Percentiles rank a stretch among this genome's conserved stretches.
Conservation (phyloP, 2,329 filamentous ascomycete species). For the Aspergillus flavus region DNA sequence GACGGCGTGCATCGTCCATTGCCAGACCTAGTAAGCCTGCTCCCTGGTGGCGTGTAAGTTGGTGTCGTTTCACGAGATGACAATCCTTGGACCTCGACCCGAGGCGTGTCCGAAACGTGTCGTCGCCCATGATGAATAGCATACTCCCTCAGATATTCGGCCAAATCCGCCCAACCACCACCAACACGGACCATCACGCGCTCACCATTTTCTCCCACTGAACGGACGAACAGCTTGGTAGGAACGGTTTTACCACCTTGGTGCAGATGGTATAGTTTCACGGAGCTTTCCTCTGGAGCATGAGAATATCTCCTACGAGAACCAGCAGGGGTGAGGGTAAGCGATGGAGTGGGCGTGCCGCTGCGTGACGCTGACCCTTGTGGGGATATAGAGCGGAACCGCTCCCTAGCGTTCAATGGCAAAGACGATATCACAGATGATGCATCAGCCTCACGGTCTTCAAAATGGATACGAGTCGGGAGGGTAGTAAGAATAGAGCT, state of each 20-base stretch:
- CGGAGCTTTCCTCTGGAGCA: constrained; percentile 65
- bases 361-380: constrained; percentile 45
- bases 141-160: constrained; percentile 92
- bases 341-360: constrained; percentile 65
- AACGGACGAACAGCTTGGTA: constrained; percentile 91
- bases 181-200: constrained; percentile 97
- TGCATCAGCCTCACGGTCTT: constrained; percentile 39
- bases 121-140: constrained; percentile 86
- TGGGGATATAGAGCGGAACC: constrained; percentile 36
- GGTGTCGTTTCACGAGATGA: constrained; percentile 34
- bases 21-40: constrained; percentile 23
- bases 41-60: constrained; percentile 30
- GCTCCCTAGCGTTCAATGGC: constrained; percentile 46
- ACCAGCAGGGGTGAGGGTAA: constrained; percentile 66
- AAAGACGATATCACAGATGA: constrained; percentile 37
- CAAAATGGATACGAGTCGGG: constrained; percentile 75
- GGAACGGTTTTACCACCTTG: constrained; percentile 81
- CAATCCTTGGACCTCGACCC: constrained; percentile 59
- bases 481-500: constrained; percentile 76
- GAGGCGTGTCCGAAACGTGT: constrained; percentile 55
- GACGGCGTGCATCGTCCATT: constrained; percentile 39
- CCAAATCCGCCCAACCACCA: constrained; percentile 96
- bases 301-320: constrained; percentile 38
- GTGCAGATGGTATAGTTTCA: constrained; percentile 90
- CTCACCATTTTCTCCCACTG: constrained; percentile 86